phyloP scores from a whole-genome alignment of 106 monocot species.

The Cymbidium sinense region DNA sequence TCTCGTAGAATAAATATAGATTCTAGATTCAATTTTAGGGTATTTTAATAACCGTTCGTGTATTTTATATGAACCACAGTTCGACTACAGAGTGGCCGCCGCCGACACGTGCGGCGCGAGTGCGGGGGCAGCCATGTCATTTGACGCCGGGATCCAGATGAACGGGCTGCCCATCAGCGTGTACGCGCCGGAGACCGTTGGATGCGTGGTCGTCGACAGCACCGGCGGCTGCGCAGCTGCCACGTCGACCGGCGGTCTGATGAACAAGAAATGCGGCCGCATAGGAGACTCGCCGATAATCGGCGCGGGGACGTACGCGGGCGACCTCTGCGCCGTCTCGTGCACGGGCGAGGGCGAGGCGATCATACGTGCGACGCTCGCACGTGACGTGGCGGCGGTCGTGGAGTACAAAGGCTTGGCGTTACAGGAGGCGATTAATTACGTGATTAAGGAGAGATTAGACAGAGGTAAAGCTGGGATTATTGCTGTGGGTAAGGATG shows the following conservation, averaged over 20 bases:
- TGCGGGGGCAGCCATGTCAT: slow-evolving; percentile 8
- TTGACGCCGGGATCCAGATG: slow-evolving; percentile 34
- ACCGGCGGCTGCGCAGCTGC: slow-evolving; percentile 63
- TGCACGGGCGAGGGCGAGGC: slow-evolving; percentile 98
- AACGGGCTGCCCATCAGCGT: slow-evolving; percentile 87
- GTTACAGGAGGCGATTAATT: slow-evolving; percentile 73
- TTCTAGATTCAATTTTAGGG: too few relatives aligned
- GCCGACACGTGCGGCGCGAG: slow-evolving; percentile 33
- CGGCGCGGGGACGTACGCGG: slow-evolving; percentile 89
- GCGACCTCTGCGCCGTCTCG: slow-evolving; percentile 64
- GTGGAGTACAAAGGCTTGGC: slow-evolving; percentile 86
- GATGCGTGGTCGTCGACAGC: slow-evolving; percentile 81
- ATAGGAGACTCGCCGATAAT: slow-evolving; percentile 94
- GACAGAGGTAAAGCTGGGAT: slow-evolving; percentile 82
- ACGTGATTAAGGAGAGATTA: slow-evolving; percentile 52
- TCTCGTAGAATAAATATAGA: too few relatives aligned
- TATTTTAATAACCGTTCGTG: too few relatives aligned
- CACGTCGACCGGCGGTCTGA: slow-evolving; percentile 90
- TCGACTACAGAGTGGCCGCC: slow-evolving; percentile 63
- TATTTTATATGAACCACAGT: slow-evolving; percentile 28
- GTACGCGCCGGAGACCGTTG: slow-evolving; percentile 93
- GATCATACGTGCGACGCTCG: slow-evolving; percentile 78
- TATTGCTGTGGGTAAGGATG: slow-evolving; percentile 61
- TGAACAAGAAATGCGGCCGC: slow-evolving; percentile 89
- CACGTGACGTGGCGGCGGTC: slow-evolving; percentile 82